These are phyloP conservation scores for Apiospora rasikravindrae DNA, from an alignment of 2,329 filamentous ascomycete genomes.

Conservation along the genomic window DNA sequence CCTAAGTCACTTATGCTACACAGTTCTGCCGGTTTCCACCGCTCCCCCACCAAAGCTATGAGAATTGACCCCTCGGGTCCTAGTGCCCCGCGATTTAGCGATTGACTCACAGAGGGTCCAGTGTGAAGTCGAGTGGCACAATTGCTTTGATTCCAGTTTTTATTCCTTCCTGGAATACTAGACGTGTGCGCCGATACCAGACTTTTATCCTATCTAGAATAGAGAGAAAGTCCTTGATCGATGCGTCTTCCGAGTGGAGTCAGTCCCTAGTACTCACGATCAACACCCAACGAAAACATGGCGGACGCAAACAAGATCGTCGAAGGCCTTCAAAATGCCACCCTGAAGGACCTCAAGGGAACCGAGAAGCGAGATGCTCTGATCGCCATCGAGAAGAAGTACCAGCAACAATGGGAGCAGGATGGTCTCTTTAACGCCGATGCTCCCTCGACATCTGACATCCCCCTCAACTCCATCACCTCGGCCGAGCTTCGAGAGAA, in stretches of 20 bases:
- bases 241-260: slow-evolving; percentile 1
- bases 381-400: slow-evolving; percentile 86
- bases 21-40: slow-evolving; percentile 10
- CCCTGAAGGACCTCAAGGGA: slow-evolving; percentile 32
- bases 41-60: slow-evolving; percentile 13
- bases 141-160: slow-evolving; percentile 8
- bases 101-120: slow-evolving; percentile 10
- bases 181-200: not conserved
- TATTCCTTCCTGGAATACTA: not conserved
- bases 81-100: slow-evolving; percentile 15
- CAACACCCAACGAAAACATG: slow-evolving; percentile 23
- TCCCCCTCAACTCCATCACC: slow-evolving; percentile 75
- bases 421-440: slow-evolving; percentile 82
- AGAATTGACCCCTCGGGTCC: slow-evolving; percentile 16
- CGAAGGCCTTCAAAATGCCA: slow-evolving; percentile 28
- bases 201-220: not conserved
- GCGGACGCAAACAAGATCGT: slow-evolving; percentile 27
- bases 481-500: slow-evolving; percentile 78
- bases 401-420: slow-evolving; percentile 84
- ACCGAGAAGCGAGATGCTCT: slow-evolving; percentile 88
- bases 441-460: slow-evolving; percentile 79
- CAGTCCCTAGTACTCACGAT: slow-evolving; percentile 1
- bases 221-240: not conserved
- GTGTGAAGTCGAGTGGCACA: not conserved
- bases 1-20: not conserved